These are phyloP conservation scores for Hylodesmum podocarpum DNA, from an alignment of 306 rosid genomes.

Conservation along the genomic window DNA sequence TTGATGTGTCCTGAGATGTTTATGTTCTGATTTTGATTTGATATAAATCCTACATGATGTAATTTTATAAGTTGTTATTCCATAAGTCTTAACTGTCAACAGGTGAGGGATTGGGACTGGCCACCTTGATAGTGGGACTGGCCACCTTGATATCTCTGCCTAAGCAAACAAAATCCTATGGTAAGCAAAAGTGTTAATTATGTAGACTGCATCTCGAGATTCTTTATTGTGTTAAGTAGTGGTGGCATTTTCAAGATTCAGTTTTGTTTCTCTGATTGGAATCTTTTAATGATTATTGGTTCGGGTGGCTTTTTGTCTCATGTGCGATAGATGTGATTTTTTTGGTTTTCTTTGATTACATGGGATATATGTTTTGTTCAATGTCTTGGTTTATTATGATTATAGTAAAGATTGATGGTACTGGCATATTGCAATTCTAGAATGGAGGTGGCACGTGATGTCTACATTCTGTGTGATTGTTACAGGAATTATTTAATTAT, in stretches of 20 bases:
- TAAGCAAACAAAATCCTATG: no score
- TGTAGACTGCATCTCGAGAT: no score
- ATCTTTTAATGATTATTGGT: not conserved
- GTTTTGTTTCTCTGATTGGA: not conserved
- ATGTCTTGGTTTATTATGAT: not conserved
- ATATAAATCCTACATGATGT: no score
- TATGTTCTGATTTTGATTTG: no score
- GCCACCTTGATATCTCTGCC: no score
- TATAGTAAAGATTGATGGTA: not conserved
- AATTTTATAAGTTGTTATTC: no score
- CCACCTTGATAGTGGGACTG: no score
- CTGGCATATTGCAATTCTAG: not conserved
- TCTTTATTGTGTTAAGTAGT: no score
- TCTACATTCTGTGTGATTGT: not conserved
- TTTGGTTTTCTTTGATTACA: not conserved
- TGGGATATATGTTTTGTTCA: not conserved
- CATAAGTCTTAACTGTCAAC: no score
- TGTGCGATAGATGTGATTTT: not conserved
- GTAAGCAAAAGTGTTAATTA: no score
- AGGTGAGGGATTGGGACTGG: no score
- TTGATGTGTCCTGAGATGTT: no score
- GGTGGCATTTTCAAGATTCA: not conserved
- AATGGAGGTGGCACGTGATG: not conserved
- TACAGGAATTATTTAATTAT: not conserved
- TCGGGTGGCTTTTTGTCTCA: not conserved